Conservation (phyloP, 164 flowering plant species). For the Magnolia kwangsiensis region DNA sequence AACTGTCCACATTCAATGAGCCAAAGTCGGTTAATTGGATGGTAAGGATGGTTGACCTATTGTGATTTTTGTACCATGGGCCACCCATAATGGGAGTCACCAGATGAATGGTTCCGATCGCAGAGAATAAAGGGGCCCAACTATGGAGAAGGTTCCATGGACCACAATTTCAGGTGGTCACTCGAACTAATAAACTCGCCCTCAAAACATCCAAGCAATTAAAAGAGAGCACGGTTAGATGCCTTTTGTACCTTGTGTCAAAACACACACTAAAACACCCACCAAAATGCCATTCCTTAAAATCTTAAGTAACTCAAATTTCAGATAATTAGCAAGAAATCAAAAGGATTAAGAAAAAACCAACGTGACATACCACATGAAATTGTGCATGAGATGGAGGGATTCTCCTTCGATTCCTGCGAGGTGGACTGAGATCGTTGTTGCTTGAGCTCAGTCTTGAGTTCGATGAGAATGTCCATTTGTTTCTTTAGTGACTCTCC, state of each 20-base stretch:
- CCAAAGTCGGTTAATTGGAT: too few species aligned
- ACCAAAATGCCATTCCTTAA: too few species aligned
- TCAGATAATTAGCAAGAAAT: neutral
- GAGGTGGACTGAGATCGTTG: constrained; percentile 31
- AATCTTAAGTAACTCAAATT: too few species aligned
- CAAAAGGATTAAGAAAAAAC: constrained; percentile 2
- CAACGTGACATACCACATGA: constrained; percentile 48
- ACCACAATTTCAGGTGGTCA: neutral
- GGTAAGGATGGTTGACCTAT: too few species aligned
- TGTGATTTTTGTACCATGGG: too few species aligned
- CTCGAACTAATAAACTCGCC: neutral
- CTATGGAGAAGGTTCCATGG: neutral
- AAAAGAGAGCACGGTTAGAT: too few species aligned
- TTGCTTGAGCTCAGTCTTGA: constrained; percentile 47
- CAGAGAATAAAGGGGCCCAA: neutral
- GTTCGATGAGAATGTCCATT: constrained; percentile 67
- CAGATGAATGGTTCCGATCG: too few species aligned
- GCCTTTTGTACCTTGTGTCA: too few species aligned
- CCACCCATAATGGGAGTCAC: too few species aligned
- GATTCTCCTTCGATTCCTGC: constrained; percentile 56
- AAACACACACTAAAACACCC: too few species aligned
- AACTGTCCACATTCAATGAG: neutral
- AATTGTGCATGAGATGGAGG: constrained; percentile 61
- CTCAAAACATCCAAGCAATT: too few species aligned
- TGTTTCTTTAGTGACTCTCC: constrained; percentile 79